Base-by-base conservation (phyloP, 768 basidiomycete genomes). In the Epithele typhae region DNA sequence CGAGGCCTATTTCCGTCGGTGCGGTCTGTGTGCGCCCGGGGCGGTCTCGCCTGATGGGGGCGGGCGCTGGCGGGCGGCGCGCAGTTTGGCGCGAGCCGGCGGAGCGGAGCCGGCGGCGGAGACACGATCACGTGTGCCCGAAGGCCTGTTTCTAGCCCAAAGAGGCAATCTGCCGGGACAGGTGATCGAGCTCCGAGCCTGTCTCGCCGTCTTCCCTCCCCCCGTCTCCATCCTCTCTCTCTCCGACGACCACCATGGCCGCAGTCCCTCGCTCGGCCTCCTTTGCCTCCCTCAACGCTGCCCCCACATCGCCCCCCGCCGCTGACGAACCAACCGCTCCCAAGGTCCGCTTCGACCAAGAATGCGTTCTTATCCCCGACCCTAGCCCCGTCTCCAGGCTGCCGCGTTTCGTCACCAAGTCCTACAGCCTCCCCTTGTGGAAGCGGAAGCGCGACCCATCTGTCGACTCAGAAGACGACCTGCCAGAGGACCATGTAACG, bases 311-410 rank as follows among this genome's bases (percentile, higher is more conserved):
- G 10, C n/a, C 24, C 15, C 10, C 40, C 15, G 48, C 43, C n/a
- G 19, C 44, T 1, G 43, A 37, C 37, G 41, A 45, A 14, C 40
- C 30, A 5, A 11, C n/a, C 36, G 25, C 55, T 0, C 36, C 45
- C 49, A 48, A 37, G 33, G 87, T 89, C 4, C 76, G 87, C 46
- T 90, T 90, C 65, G 78, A 89, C 68, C 69, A 71, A 43, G 75
- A 83, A 57, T 89, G 87, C 49, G 69, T 86, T 4, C 74, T 90
- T 56, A 89, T 90, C 46, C 87, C 87, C n/a, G 77, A 84, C 42
- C 60, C 57, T 14, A 55, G 58, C 1, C 60, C 62, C 14, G 65
- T 67, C 40, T 65, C 69, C 4, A 76, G 71, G 43, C 64, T 73
- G 22, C 72, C 79, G 21, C 68, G 73, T 36, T 66, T 85, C 38